Base-by-base conservation (phyloP, 2,329 filamentous ascomycete genomes). In the Cytospora piceicola region DNA sequence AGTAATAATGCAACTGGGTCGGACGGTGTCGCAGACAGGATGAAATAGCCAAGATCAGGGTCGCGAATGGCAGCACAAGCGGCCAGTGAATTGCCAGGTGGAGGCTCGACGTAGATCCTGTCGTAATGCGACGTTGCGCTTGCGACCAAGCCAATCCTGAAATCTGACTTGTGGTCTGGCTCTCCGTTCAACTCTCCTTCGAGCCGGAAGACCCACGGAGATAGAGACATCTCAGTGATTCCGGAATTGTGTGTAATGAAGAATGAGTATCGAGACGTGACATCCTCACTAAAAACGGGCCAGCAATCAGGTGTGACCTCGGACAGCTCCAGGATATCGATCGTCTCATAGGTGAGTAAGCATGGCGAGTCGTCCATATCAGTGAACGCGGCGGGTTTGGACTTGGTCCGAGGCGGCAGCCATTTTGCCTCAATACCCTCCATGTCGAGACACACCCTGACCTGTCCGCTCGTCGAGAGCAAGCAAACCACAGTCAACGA, bases 381-480 rank as follows among this genome's bases (percentile, higher is more conserved):
- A 22, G 77, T 69, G 14, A 81, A 73, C 14, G 78, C 76, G n/a
- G 77, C 75, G 46, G 78, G 67, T 70, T 78, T 84, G 1, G 79
- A 80, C 70, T 82, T 87, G 71, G 78, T 80, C 65, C 82, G 84
- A 8, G 85, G 84, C 0, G 85, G 85, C 24, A 90, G 77, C 87
- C 87, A 90, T 72, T 88, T 84, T n/a, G 87, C 87, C 72, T 89
- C 83, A 20, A 89, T 81, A 1, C 86, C 86, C 12, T 88, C 83
- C 2, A 87, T 71, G 70, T 90, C 87, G 15, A 90, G 78, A 70
- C 86, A 89, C 46, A 90, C 78, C 53, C 85, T 82, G 64, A 89
- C 78, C 71, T 85, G 85, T 4, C 87, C 87, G 69, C 84, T 88
- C 3, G 82, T 85, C 1, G 86, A 86, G 1, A 89, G 77, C 11